A percentile compares a stretch with the other conserved stretches of the same genome.
phyloP scores from a whole-genome alignment of 2,329 filamentous ascomycete genomes.

The Aspergillus uvarum region DNA sequence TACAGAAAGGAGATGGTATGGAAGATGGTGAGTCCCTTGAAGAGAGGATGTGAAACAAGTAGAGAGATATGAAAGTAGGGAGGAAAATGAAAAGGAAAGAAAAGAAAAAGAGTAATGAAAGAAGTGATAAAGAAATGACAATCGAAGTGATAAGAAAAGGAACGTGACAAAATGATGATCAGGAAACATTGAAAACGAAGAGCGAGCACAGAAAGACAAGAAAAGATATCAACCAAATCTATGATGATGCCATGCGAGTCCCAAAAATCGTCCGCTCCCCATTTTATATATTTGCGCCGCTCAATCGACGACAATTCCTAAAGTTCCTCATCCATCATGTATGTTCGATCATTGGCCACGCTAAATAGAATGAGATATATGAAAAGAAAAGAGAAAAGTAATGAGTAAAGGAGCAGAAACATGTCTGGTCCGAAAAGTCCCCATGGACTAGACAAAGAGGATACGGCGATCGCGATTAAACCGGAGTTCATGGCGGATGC shows the following conservation, averaged over 20 bases:
- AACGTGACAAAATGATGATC: constrained; percentile 16
- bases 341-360: constrained; percentile 44
- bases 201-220: constrained; percentile 19
- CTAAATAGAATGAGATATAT: constrained; percentile 38
- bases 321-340: constrained; percentile 40
- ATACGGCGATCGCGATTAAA: constrained; percentile 8
- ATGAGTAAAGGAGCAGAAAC: constrained; percentile 20
- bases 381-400: constrained; percentile 15
- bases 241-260: constrained; percentile 42
- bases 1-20: constrained; percentile 31
- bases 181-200: constrained; percentile 14
- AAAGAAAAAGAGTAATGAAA: constrained; percentile 17
- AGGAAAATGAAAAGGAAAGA: constrained; percentile 23
- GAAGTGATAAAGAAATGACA: constrained; percentile 20
- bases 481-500: constrained; percentile 33
- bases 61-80: constrained; percentile 11
- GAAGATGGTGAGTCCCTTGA: constrained; percentile 7
- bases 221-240: constrained; percentile 39
- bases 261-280: constrained; percentile 39
- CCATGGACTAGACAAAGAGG: constrained; percentile 16
- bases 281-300: constrained; percentile 41
- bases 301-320: constrained; percentile 35
- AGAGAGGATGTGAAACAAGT: constrained; percentile 9
- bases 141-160: constrained; percentile 18
- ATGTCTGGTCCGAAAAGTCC: constrained; percentile 15